Evolutionary conservation across 1,139 yeast genomes (phyloP).

Genomic region (Sugiyamaella sp.): DNA sequence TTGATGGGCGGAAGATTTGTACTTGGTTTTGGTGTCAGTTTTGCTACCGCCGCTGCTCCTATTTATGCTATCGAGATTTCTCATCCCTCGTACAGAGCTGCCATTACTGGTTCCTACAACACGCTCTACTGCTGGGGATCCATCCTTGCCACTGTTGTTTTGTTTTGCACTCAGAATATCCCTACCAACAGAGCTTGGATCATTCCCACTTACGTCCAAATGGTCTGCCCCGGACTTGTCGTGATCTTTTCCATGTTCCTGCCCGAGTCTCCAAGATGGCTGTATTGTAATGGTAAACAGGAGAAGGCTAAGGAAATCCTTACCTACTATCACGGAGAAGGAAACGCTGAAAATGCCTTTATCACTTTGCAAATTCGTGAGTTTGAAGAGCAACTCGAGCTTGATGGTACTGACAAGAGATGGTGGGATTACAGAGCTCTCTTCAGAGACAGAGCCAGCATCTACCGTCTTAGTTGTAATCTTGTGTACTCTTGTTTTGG

Average conservation of each 20-base stretch:
- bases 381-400: constrained; percentile 27
- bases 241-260: constrained; percentile 57
- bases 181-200: constrained; percentile 46
- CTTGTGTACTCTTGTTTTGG: constrained; percentile 26
- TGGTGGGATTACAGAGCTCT: constrained; percentile 43
- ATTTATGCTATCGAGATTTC: constrained; percentile 30
- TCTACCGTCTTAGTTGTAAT: constrained; percentile 38
- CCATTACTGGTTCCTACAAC: constrained; percentile 43
- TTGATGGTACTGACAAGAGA: constrained; percentile 29
- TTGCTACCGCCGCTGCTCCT: constrained; percentile 33
- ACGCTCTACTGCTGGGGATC: constrained; percentile 53
- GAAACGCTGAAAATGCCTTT: constrained; percentile 28
- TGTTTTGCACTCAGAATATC: constrained; percentile 44
- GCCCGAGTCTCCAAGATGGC: constrained; percentile 75
- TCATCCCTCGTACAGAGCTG: constrained; percentile 32
- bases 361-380: constrained; percentile 31
- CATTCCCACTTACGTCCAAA: constrained; percentile 52
- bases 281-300: constrained; percentile 50
- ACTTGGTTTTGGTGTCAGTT: constrained; percentile 32
- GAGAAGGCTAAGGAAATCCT: constrained; percentile 49
- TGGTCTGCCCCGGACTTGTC: constrained; percentile 49
- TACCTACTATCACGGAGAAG: constrained; percentile 33
- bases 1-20: constrained; percentile 33
- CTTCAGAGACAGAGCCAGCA: constrained; percentile 42
- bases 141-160: constrained; percentile 51